Conservation (phyloP, 352 stramenopile genomes). For the Pythium phragmitis region DNA sequence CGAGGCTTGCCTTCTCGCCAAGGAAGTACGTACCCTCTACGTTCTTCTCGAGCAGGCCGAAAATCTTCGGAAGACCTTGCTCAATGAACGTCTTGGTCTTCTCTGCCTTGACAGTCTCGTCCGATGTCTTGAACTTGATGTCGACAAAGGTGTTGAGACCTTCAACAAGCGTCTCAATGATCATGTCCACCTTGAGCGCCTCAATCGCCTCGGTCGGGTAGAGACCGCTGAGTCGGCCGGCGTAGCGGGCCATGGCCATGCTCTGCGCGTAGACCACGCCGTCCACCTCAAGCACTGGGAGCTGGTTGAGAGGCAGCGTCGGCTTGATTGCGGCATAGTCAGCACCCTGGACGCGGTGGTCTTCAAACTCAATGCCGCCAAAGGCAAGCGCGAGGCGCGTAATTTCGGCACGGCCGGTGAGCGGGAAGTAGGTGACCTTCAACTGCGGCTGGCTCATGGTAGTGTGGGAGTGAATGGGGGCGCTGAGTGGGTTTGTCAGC, state of each 20-base stretch:
- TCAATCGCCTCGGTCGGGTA: slow-evolving; percentile 45
- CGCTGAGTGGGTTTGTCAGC: not conserved
- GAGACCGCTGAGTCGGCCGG: slow-evolving; percentile 40
- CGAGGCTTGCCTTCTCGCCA: slow-evolving; percentile 37
- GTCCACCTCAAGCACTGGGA: slow-evolving; percentile 52
- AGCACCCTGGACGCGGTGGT: slow-evolving; percentile 34
- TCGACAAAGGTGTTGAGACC: slow-evolving; percentile 21
- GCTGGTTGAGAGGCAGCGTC: slow-evolving; percentile 42
- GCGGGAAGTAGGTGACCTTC: slow-evolving; percentile 56
- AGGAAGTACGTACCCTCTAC: slow-evolving; percentile 53
- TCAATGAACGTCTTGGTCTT: slow-evolving; percentile 45
- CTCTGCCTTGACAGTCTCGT: slow-evolving; percentile 40
- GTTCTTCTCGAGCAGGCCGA: slow-evolving; percentile 41
- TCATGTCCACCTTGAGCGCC: slow-evolving; percentile 42
- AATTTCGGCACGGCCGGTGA: slow-evolving; percentile 46
- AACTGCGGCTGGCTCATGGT: slow-evolving; percentile 51
- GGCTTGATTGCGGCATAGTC: slow-evolving; percentile 38
- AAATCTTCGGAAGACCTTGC: slow-evolving; percentile 36
- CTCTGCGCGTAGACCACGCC: slow-evolving; percentile 47
- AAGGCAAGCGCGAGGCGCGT: slow-evolving; percentile 44
- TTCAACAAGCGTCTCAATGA: slow-evolving; percentile 39
- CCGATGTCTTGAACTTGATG: slow-evolving; percentile 12
- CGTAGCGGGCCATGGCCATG: slow-evolving; percentile 59
- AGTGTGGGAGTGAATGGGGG: slow-evolving; percentile 29
- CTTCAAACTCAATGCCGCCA: slow-evolving; percentile 51